Evolutionary conservation across 1,139 yeast species (phyloP), one percentile per base, ranked within the genome.

Genomic region (Geotrichum bryndzae): DNA sequence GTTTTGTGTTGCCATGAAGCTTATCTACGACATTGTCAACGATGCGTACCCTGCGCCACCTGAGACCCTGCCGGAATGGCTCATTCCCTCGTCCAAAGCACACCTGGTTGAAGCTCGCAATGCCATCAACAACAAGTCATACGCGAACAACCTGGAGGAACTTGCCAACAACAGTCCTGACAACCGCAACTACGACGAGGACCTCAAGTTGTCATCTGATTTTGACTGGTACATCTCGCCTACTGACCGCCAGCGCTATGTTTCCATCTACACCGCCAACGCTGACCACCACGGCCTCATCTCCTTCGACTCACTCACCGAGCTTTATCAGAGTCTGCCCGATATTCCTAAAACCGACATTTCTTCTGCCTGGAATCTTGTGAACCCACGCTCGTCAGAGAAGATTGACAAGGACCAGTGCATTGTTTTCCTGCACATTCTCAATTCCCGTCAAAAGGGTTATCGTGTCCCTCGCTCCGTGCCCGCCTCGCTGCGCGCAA

Each of bases 191-290:
- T 85, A 83, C 63, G 84, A 83, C 66, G 82, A 82, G 59, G 86
- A 83, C 52, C 77, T 80, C 58, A 74, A 80, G 6, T 79, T 88
- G 61, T 79, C 86, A 48, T 82, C 85, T 57, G 89, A 88, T 69
- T 89, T 94, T 72, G 96, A 92, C 72, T 94, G 99, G 99, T 94
- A 94, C 76, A 91, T 94, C 66, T 86, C 96, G 3, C 98, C 97
- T 23, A 81, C 86, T 7, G 97, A 94, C 70, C 84, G 86, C 70
- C 71, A 84, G 2, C 83, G 88, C 11, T 95, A 94, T 74, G 95
- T 90, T 69, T 80, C 88, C 35, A 85, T 94, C 55, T 89, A 91
- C 72, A 80, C 85, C 58, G 81, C 89, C 50, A 86, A 90, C 62
- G 78, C 89, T 59, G 98, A 94, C 76, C 78, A 80, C 55, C 87